Evolutionary conservation across 805 yeast genomes (phyloP), one percentile per base, ranked within the genome.

Genomic region (Metschnikowia corniflorae): DNA sequence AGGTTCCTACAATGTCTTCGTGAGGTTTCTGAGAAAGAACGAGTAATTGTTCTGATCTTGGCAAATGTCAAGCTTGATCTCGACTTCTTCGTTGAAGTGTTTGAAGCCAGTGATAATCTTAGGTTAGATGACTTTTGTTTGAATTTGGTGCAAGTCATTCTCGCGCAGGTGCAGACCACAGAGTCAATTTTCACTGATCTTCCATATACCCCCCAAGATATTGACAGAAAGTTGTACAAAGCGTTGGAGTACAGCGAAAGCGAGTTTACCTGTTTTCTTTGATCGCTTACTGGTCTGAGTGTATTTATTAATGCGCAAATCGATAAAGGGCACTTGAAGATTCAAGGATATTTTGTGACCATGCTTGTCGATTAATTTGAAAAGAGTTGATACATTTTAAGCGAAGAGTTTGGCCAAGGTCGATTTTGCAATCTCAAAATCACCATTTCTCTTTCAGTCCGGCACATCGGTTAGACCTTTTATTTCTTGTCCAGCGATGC

Each of bases 41-140:
- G 28, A 22, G 35, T 44, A 26, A 37, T 41, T 26, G 45, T 39
- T 22, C 35, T 41, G 35, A 40, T 42, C 15, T 43, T 59, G 20
- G 50, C 60, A 10, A 64, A 63, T 33, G 46, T 65, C 32, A 61
- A 60, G 38, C 51, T 67, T 17, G 71, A 66, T 40, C 54, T 60
- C 16, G 60, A 60, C 37, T 68, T 66, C 33, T 59, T 66, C 37
- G 57, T 59, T 42, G 67, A 62, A 40, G 57, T 68, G 0, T 68
- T 68, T 37, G 71, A 65, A 31, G 50, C 55, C 7, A 60, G 68
- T 12, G 54, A 55, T 15, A 36, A 57, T 3, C 56, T 65, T 33
- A 54, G 53, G 30, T 52, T 68, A 26, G 63, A 65, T 33, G 71
- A 63, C 29, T 53, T 52, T 25, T 55, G 60, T 18, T 54, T 58